phyloP scores from a whole-genome alignment of 371 early-diverging fungal genomes.

The Lichtheimia ramosa region DNA sequence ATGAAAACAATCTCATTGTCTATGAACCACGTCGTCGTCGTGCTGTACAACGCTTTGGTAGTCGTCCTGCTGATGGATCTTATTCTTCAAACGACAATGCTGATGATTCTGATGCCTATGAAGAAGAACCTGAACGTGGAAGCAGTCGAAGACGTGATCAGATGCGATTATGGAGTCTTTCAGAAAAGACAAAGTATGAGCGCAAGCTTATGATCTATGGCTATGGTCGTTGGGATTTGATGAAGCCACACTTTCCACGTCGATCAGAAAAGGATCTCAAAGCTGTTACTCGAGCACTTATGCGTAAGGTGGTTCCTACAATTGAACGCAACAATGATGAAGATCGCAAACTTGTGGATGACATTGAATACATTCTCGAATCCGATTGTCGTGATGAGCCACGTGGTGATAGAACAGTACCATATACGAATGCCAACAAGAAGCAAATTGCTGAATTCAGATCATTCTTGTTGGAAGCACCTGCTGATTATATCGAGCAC shows the following conservation, averaged over 20 bases:
- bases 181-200: slow-evolving; percentile 79
- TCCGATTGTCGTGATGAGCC: slow-evolving; percentile 36
- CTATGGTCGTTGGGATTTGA: slow-evolving; percentile 75
- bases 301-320: slow-evolving; percentile 33
- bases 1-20: slow-evolving; percentile 63
- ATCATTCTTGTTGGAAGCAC: slow-evolving; percentile 70
- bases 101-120: slow-evolving; percentile 49
- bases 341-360: slow-evolving; percentile 42
- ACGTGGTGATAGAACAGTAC: slow-evolving; percentile 44
- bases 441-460: slow-evolving; percentile 62
- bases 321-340: slow-evolving; percentile 42
- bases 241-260: slow-evolving; percentile 58
- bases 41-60: slow-evolving; percentile 58
- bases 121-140: slow-evolving; percentile 37
- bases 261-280: slow-evolving; percentile 61
- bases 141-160: slow-evolving; percentile 29
- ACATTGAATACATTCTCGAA: slow-evolving; percentile 40
- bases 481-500: slow-evolving; percentile 73
- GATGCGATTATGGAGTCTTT: slow-evolving; percentile 69
- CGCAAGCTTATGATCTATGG: slow-evolving; percentile 85
- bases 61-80: slow-evolving; percentile 34
- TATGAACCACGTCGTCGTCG: slow-evolving; percentile 69
- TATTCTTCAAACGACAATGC: slow-evolving; percentile 45
- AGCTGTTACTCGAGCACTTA: slow-evolving; percentile 48
- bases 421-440: slow-evolving; percentile 62